Evolutionary conservation across 192 early-diverging fungal species (phyloP).

Genomic region (Chytriomyces confervae): DNA sequence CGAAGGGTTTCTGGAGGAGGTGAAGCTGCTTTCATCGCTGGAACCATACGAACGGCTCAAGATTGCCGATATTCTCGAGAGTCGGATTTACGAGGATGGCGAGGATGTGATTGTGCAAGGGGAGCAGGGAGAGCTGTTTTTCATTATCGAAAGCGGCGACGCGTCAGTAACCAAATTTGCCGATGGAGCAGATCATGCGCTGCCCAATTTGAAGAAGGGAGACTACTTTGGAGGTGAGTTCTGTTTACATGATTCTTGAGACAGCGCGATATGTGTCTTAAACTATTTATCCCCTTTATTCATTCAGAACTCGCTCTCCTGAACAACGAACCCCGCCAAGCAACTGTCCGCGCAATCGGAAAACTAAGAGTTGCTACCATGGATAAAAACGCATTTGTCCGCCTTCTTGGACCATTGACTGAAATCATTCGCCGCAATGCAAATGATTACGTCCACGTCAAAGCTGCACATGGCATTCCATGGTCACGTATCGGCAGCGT

Average conservation of each 20-base stretch:
- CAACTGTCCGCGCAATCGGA: slow-evolving; percentile 78
- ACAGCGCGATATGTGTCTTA: no score
- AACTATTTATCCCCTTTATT: slow-evolving; percentile 4
- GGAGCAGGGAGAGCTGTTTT: slow-evolving; percentile 92
- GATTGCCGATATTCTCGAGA: slow-evolving; percentile 97
- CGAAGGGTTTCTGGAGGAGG: slow-evolving; percentile 95
- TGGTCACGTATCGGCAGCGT: not conserved
- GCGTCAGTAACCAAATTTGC: slow-evolving; percentile 79
- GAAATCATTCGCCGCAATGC: slow-evolving; percentile 96
- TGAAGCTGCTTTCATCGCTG: slow-evolving; percentile 85
- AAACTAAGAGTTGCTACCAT: slow-evolving; percentile 93
- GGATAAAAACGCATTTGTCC: slow-evolving; percentile 93
- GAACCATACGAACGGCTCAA: slow-evolving; percentile 98
- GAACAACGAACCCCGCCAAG: slow-evolving; percentile 91
- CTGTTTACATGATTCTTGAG: not conserved
- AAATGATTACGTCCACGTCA: slow-evolving; percentile 73
- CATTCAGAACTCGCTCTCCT: slow-evolving; percentile 88
- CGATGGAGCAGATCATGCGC: slow-evolving; percentile 74
- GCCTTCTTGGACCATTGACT: slow-evolving; percentile 90
- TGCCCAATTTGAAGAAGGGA: slow-evolving; percentile 65
- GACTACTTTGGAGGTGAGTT: slow-evolving; percentile 92
- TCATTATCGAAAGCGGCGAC: slow-evolving; percentile 93
- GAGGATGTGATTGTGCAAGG: slow-evolving; percentile 89
- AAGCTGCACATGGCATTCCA: not conserved
- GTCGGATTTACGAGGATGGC: slow-evolving; percentile 82